Evolutionary conservation across 2,329 filamentous ascomycete genomes (phyloP), one percentile per base, ranked within the genome.

Genomic region (Cercospora brassicicola): DNA sequence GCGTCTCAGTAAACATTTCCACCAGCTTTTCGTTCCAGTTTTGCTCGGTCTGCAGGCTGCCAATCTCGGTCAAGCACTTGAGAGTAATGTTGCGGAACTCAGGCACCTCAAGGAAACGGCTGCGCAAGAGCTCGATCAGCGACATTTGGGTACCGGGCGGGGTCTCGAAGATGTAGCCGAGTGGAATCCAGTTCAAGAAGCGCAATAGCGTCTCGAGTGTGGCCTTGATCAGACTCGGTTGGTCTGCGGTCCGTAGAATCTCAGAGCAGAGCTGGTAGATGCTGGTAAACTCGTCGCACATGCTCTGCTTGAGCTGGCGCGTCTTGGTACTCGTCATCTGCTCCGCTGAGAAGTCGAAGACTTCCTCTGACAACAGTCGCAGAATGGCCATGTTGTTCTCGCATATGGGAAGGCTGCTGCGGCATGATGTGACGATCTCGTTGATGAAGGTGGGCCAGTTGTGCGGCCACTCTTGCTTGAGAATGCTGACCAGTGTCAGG

Each of bases 401-500:
- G 87, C 96, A 99, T 76, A 99, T 96, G 42, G 94, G 95, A 64
- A 99, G 85, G 81, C 91, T 97, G 74, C 92, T 94, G 79, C 96
- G 94, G 82, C 94, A 98, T 65, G 95, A 94, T 23, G 93, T 91
- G 76, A 99, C 93, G 81, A 99, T 99, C 84, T 99, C 95, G 85
- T 98, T 98, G 87, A 99, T 98, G 82, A 99, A 99, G 20, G 93
- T 97, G 10, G 96, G 95, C 95, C 96, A 99, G 85, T 99, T 96
- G 83, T 98, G 94, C 66, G 95, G 95, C 95, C 95, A 99, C 82
- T 99, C 95, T 83, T 99, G 95, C 86, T 99, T 99, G 78, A 99
- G 85, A 71, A 99, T 94, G 67, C 94, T 97, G 75, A 99, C 93
- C 72, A 99, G 90, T 67, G 98, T 94, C 76, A 99, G 88, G 78